phyloP scores from a whole-genome alignment of 2,329 filamentous ascomycete genomes.

The Colletotrichum lini region DNA sequence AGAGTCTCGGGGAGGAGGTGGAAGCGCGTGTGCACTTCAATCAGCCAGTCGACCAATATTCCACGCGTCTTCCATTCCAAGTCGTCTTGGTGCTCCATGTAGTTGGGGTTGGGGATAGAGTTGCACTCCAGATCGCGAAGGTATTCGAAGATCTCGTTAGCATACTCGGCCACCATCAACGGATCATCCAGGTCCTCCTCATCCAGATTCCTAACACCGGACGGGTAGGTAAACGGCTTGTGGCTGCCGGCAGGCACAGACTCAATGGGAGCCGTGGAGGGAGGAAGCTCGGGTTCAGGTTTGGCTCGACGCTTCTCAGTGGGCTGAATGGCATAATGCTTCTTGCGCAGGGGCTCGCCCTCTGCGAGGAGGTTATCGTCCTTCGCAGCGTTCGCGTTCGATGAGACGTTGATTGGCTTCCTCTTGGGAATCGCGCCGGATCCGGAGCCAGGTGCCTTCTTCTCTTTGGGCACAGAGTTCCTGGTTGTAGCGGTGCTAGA shows the following conservation, averaged over 20 bases:
- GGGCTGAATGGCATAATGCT: slow-evolving; percentile 61
- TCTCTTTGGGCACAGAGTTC: slow-evolving; percentile 78
- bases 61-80: slow-evolving; percentile 99
- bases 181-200: slow-evolving; percentile 92
- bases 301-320: slow-evolving; percentile 53
- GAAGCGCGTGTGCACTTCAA: slow-evolving; percentile 98
- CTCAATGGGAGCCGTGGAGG: slow-evolving; percentile 38
- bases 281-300: slow-evolving; percentile 37
- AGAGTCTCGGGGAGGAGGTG: slow-evolving; percentile 95
- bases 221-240: slow-evolving; percentile 43
- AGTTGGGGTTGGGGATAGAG: slow-evolving; percentile 87
- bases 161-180: slow-evolving; percentile 98
- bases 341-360: slow-evolving; percentile 79
- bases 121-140: slow-evolving; percentile 87
- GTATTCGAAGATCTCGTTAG: slow-evolving; percentile 97
- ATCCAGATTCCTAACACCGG: slow-evolving; percentile 78
- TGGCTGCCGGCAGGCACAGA: slow-evolving; percentile 43
- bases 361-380: slow-evolving; percentile 74
- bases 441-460: slow-evolving; percentile 79
- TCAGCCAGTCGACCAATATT: slow-evolving; percentile 97
- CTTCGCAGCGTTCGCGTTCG: slow-evolving; percentile 78
- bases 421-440: slow-evolving; percentile 72
- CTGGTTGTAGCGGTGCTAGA: slow-evolving; percentile 72
- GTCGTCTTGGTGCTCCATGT: slow-evolving; percentile 95
- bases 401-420: slow-evolving; percentile 74